Evolutionary conservation across 31 red algal species (phyloP).

Genomic region (Porphyra umbilicalis): DNA sequence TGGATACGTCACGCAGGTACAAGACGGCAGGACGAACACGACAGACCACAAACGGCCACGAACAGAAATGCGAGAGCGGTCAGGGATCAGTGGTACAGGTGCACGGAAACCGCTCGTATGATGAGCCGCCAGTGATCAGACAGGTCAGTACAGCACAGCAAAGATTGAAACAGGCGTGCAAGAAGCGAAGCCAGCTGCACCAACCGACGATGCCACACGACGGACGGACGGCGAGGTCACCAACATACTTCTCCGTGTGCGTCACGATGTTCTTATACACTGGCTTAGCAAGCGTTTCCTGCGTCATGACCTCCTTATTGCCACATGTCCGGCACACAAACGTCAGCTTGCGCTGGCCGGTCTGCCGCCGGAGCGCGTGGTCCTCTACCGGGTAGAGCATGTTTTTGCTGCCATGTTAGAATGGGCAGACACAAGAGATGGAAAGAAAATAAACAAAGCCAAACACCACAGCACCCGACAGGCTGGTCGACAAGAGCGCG

Average conservation of each 20-base stretch:
- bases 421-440: neutral
- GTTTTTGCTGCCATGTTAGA: conserved; percentile 76
- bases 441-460: neutral
- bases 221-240: too few relatives aligned
- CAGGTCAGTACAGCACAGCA: too few relatives aligned
- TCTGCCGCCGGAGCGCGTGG: conserved; percentile 19
- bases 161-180: too few relatives aligned
- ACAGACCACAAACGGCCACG: neutral
- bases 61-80: conserved; percentile 5
- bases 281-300: conserved; percentile 32
- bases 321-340: conserved; percentile 74
- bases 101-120: too few relatives aligned
- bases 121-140: too few relatives aligned
- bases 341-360: conserved; percentile 45
- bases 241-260: conserved; percentile 70
- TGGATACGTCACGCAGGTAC: too few relatives aligned
- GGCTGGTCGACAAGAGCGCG: too few relatives aligned
- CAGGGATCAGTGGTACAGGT: neutral
- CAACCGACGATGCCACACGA: too few relatives aligned
- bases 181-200: too few relatives aligned
- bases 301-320: conserved; percentile 23
- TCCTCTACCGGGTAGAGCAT: conserved; percentile 84
- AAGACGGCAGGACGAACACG: neutral
- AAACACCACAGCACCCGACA: too few relatives aligned
- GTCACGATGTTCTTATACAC: conserved; percentile 81